These are phyloP conservation scores for Solidago caesia DNA, from an alignment of 129 eudicot species.

Conservation along the genomic window DNA sequence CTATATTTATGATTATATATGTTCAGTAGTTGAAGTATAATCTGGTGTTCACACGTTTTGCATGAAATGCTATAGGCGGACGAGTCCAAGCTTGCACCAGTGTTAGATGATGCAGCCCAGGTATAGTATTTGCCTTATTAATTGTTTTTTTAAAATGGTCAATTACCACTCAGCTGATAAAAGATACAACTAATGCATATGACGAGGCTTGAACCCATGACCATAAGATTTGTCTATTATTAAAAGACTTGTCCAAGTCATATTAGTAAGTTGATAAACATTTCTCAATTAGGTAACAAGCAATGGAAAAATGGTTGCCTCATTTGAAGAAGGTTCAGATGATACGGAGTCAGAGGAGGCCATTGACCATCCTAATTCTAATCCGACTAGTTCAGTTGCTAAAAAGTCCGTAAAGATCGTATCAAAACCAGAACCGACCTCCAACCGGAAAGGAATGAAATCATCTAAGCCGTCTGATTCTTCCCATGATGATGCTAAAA, in stretches of 20 bases:
- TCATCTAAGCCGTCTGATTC: neutral
- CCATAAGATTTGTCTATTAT: neutral
- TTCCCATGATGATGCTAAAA: slow-evolving; percentile 5
- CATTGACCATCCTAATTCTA: neutral
- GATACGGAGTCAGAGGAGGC: slow-evolving; percentile 37
- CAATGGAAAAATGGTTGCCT: slow-evolving; percentile 36
- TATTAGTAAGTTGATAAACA: slow-evolving; percentile 12
- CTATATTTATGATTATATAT: neutral
- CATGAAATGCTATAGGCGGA: slow-evolving; percentile 33
- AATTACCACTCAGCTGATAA: too few species aligned
- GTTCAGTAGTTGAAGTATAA: neutral
- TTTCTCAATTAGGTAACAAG: slow-evolving; percentile 29
- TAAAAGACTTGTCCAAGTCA: neutral
- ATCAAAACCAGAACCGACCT: slow-evolving; percentile 8
- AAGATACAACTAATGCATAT: too few species aligned
- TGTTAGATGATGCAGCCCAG: slow-evolving; percentile 34
- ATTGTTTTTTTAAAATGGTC: neutral
- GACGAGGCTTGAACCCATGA: too few species aligned
- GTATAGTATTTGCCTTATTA: slow-evolving; percentile 22
- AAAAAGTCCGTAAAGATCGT: slow-evolving; percentile 27
- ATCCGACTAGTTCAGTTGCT: slow-evolving; percentile 21
- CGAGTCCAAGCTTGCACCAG: slow-evolving; percentile 31
- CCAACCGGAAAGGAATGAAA: neutral
- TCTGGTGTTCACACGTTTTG: slow-evolving; percentile 5
- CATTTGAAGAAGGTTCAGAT: slow-evolving; percentile 28